A percentile compares a stretch with the other conserved stretches of the same genome.
phyloP scores from a whole-genome alignment of 202 grass and related monocot species.

The Panicum virgatum region DNA sequence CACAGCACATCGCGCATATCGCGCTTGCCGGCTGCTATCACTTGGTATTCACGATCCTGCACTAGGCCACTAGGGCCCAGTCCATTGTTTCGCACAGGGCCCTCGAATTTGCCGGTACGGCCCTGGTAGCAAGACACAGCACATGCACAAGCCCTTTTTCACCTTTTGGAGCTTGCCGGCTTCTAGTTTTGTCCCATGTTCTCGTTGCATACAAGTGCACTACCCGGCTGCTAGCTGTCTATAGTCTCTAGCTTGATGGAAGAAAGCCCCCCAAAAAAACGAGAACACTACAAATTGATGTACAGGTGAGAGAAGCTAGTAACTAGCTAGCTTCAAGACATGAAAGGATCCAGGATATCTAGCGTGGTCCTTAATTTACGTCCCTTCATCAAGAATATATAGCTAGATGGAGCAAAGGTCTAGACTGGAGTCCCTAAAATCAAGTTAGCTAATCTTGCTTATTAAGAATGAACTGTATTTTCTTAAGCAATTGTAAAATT shows the following conservation, averaged over 20 bases:
- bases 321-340: background rate
- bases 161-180: background rate
- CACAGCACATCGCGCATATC: no score
- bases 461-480: no score
- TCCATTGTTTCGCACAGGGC: no score
- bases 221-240: background rate
- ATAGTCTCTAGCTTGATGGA: background rate
- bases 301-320: background rate
- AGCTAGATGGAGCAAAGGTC: background rate
- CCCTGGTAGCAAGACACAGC: background rate
- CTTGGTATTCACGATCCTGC: no score
- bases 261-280: background rate
- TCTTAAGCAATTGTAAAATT: no score
- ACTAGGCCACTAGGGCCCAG: no score
- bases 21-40: no score
- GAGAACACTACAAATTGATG: slow-evolving; percentile 10
- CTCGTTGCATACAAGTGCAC: slow-evolving; percentile 16
- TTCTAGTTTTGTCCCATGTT: slow-evolving; percentile 36
- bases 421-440: background rate
- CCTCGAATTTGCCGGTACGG: no score
- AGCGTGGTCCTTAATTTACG: background rate
- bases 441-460: no score
- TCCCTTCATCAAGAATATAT: background rate
- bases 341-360: background rate
- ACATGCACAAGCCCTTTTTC: background rate